Conservation (phyloP, 2,329 filamentous ascomycete species). For the Aspergillus oerlinghausenensis region DNA sequence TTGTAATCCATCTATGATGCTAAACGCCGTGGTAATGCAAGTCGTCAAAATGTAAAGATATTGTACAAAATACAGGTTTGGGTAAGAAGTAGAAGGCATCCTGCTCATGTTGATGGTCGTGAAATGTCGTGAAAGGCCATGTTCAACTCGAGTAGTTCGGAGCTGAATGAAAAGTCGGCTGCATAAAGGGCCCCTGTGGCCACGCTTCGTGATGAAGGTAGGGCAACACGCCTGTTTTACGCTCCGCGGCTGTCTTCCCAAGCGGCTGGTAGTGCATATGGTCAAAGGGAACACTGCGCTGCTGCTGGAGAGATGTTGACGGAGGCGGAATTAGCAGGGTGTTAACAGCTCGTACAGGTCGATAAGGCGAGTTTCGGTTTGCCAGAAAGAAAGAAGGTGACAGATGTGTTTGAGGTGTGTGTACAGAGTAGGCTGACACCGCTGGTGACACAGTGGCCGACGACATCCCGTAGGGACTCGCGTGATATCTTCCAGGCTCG, state of each 20-base stretch:
- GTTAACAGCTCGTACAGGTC: conserved; percentile 82
- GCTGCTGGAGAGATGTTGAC: conserved; percentile 70
- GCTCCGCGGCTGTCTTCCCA: conserved; percentile 63
- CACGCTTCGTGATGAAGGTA: conserved; percentile 43
- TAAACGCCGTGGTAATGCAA: conserved; percentile 20
- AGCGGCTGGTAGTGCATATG: conserved; percentile 82
- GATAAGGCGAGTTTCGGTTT: conserved; percentile 87
- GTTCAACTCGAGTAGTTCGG: conserved; percentile 25
- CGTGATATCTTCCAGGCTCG: conserved; percentile 42
- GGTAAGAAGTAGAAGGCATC: conserved; percentile 15
- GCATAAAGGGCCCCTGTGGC: conserved; percentile 30
- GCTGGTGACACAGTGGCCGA: conserved; percentile 64
- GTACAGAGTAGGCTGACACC: conserved; percentile 58
- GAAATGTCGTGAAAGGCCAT: conserved; percentile 20
- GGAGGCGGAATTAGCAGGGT: conserved; percentile 87
- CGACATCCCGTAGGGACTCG: conserved; percentile 47
- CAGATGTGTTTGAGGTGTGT: conserved; percentile 63
- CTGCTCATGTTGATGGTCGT: conserved; percentile 25
- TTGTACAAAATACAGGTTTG: conserved; percentile 15
- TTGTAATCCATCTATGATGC: conserved; percentile 10
- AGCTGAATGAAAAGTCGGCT: conserved; percentile 27
- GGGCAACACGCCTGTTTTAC: conserved; percentile 64
- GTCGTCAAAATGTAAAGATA: conserved; percentile 10
- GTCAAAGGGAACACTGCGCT: conserved; percentile 59
- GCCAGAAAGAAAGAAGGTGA: conserved; percentile 85